These are phyloP conservation scores for Mycothermus thermophilus DNA, from an alignment of 495 filamentous ascomycete species.

Conservation along the genomic window DNA sequence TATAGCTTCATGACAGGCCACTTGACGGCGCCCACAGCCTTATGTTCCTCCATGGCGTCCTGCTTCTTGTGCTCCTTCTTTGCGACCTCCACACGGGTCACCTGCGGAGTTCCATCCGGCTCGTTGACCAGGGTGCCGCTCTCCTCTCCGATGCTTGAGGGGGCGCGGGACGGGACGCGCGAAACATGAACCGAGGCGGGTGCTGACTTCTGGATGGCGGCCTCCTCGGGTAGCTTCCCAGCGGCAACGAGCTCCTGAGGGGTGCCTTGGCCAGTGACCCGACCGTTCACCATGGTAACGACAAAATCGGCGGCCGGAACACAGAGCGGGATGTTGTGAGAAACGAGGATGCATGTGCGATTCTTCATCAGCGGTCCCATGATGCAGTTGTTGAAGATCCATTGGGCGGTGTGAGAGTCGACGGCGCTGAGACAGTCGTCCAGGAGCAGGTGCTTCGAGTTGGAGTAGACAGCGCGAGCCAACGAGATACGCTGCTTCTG, in stretches of 20 bases:
- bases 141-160: conserved; percentile 50
- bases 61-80: conserved; percentile 35
- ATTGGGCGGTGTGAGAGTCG: conserved; percentile 97
- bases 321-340: conserved; percentile 81
- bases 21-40: conserved; percentile 73
- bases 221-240: conserved; percentile 75
- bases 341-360: conserved; percentile 92
- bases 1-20: conserved; percentile 75
- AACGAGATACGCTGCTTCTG: conserved; percentile 97
- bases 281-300: conserved; percentile 78
- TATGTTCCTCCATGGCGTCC: conserved; percentile 51
- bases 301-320: conserved; percentile 66
- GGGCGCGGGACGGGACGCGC: conserved; percentile 54
- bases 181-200: conserved; percentile 53
- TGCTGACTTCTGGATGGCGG: conserved; percentile 46
- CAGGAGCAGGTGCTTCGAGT: conserved; percentile 74
- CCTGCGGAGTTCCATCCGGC: conserved; percentile 21
- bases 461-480: conserved; percentile 85
- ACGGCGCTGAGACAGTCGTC: conserved; percentile 97
- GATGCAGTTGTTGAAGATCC: conserved; percentile 91
- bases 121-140: conserved; percentile 32
- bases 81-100: conserved; percentile 20
- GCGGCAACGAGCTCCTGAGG: conserved; percentile 65
- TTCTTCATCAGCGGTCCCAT: conserved; percentile 77
- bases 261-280: conserved; percentile 58